Percentiles rank a stretch among this genome's conserved stretches.
Conservation (phyloP, 2,329 filamentous ascomycete genomes). For the Colletotrichum sp. region DNA sequence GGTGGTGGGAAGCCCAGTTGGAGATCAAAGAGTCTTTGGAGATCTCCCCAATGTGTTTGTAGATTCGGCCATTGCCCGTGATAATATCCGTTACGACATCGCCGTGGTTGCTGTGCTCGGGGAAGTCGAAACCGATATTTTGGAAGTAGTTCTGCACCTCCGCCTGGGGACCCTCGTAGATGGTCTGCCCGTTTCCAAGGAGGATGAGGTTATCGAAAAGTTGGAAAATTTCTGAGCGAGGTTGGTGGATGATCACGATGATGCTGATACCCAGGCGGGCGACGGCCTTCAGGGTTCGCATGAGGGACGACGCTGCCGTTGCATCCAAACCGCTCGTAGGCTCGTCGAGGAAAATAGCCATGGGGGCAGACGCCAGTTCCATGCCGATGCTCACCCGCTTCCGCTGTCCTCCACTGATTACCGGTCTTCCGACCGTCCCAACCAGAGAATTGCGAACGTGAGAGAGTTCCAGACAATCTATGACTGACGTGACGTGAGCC, state of each 20-base stretch:
- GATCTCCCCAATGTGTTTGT: slow-evolving; percentile 52
- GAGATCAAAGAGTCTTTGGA: slow-evolving; percentile 54
- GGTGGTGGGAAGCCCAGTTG: slow-evolving; percentile 45
- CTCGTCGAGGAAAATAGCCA: slow-evolving; percentile 60
- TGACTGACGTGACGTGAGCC: slow-evolving; percentile 60
- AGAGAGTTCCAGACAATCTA: slow-evolving; percentile 57
- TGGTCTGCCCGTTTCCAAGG: slow-evolving; percentile 57
- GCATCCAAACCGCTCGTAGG: slow-evolving; percentile 61
- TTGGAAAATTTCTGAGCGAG: slow-evolving; percentile 62
- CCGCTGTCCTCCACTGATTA: slow-evolving; percentile 62
- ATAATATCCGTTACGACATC: slow-evolving; percentile 68
- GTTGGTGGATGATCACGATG: slow-evolving; percentile 66
- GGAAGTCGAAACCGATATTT: slow-evolving; percentile 56
- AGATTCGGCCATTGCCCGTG: slow-evolving; percentile 58
- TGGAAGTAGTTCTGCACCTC: slow-evolving; percentile 56
- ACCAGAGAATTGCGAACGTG: slow-evolving; percentile 58
- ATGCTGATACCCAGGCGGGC: slow-evolving; percentile 61
- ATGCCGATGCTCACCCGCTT: slow-evolving; percentile 66
- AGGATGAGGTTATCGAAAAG: slow-evolving; percentile 62
- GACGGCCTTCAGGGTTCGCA: slow-evolving; percentile 58
- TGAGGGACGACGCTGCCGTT: slow-evolving; percentile 59
- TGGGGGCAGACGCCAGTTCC: slow-evolving; percentile 61
- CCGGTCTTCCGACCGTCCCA: slow-evolving; percentile 53
- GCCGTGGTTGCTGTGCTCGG: slow-evolving; percentile 55
- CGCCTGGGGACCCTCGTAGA: slow-evolving; percentile 56